Percentiles rank a stretch among this genome's conserved stretches.
phyloP scores from a whole-genome alignment of 2,329 filamentous ascomycete species.

The Colletotrichum filicis region DNA sequence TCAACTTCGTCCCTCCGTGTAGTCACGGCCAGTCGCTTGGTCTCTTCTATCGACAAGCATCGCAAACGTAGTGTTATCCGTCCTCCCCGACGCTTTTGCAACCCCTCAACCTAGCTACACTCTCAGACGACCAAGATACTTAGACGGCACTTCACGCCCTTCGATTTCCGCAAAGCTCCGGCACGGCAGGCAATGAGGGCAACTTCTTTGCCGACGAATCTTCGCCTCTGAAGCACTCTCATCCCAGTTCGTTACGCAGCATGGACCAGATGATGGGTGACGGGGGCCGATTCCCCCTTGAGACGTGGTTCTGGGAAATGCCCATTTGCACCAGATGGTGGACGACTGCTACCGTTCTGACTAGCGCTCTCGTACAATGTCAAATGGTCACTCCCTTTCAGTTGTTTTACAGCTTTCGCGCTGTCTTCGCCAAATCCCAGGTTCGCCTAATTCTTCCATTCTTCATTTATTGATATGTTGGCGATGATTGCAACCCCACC shows the following conservation, averaged over 20 bases:
- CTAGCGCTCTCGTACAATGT: constrained; percentile 91
- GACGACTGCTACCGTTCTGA: constrained; percentile 92
- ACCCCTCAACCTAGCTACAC: not conserved
- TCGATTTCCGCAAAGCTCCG: not conserved
- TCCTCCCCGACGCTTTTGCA: not conserved
- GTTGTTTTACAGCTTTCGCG: constrained; percentile 94
- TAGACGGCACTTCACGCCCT: not conserved
- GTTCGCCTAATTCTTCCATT: constrained; percentile 58
- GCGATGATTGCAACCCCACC: not conserved
- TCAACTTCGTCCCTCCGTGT: not conserved
- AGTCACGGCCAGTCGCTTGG: not conserved
- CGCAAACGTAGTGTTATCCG: not conserved
- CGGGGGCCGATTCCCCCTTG: constrained; percentile 79
- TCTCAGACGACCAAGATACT: not conserved
- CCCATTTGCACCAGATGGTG: constrained; percentile 95
- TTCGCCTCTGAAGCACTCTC: constrained; percentile 8
- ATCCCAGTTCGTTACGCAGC: not conserved
- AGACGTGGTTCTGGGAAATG: constrained; percentile 99
- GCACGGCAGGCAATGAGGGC: constrained; percentile 11
- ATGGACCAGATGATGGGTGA: constrained; percentile 71
- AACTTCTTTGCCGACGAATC: not conserved
- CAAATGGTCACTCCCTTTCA: constrained; percentile 93
- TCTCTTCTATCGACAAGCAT: not conserved
- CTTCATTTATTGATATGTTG: not conserved
- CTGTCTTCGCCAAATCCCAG: constrained; percentile 92